Evolutionary conservation across 352 stramenopile species (phyloP).

Genomic region (Pythium dissotocum): DNA sequence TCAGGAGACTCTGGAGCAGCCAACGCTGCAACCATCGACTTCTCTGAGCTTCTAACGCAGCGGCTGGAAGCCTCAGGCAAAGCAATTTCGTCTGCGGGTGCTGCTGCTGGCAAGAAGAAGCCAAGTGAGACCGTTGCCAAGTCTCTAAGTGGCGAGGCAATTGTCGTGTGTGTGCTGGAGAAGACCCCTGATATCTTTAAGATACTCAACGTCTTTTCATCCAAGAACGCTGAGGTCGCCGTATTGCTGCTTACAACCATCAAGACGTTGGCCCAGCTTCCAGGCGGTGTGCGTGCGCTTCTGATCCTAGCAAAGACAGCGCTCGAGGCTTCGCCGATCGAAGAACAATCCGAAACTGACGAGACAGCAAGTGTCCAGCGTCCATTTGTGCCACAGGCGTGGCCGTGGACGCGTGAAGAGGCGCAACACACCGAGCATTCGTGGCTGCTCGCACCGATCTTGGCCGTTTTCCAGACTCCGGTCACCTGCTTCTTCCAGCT

Average conservation of each 20-base stretch:
- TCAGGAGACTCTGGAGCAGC: background rate
- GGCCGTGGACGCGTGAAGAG: constrained; percentile 31
- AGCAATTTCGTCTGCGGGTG: background rate
- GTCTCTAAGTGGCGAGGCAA: constrained; percentile 4
- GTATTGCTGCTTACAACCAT: constrained; percentile 21
- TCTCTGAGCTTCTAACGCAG: constrained; percentile 25
- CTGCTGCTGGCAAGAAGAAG: constrained; percentile 23
- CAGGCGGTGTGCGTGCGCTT: constrained; percentile 21
- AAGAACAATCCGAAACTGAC: background rate
- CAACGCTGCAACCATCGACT: constrained; percentile 3
- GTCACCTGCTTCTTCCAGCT: constrained; percentile 48
- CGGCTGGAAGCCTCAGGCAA: constrained; percentile 16
- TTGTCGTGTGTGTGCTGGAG: constrained; percentile 22
- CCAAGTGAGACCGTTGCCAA: constrained; percentile 3
- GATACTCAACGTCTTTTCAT: constrained; percentile 16
- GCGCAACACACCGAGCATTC: constrained; percentile 30
- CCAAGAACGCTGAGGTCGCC: constrained; percentile 19
- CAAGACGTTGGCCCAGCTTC: constrained; percentile 19
- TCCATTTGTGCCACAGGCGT: constrained; percentile 1
- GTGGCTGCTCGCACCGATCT: constrained; percentile 34
- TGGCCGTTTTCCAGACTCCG: constrained; percentile 39
- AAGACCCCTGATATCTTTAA: constrained; percentile 14
- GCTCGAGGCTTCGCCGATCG: background rate
- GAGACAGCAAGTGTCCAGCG: background rate
- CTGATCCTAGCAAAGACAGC: constrained; percentile 16